Conservation (phyloP, 208 protist species). For the Leishmania amazonensis region DNA sequence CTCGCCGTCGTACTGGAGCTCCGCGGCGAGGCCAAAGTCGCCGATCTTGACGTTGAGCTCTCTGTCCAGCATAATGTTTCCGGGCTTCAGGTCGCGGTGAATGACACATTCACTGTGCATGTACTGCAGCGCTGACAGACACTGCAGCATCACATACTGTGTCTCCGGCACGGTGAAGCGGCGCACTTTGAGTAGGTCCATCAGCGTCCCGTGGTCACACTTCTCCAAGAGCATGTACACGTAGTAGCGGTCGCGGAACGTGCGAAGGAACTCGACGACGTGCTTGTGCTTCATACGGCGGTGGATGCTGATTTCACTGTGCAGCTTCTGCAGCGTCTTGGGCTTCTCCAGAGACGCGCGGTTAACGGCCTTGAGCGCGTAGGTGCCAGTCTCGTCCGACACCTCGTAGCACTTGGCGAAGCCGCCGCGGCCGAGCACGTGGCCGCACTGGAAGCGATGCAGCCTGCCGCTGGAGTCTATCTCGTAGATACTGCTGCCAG, state of each 20-base stretch:
- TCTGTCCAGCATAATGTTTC: slow-evolving; percentile 95
- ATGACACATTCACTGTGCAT: slow-evolving; percentile 96
- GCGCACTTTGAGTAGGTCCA: slow-evolving; percentile 95
- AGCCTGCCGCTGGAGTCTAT: slow-evolving; percentile 45
- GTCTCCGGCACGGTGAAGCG: slow-evolving; percentile 93
- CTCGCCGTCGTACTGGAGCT: slow-evolving; percentile 92
- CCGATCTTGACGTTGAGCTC: slow-evolving; percentile 93
- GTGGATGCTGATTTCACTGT: slow-evolving; percentile 98
- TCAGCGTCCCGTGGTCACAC: slow-evolving; percentile 96
- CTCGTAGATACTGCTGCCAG: slow-evolving; percentile 56
- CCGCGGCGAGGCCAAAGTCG: slow-evolving; percentile 95
- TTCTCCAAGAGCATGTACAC: slow-evolving; percentile 99
- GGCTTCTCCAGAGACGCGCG: slow-evolving; percentile 92
- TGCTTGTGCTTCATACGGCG: slow-evolving; percentile 94
- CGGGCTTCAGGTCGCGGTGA: slow-evolving; percentile 97
- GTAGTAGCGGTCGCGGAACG: slow-evolving; percentile 97
- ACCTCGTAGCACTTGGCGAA: slow-evolving; percentile 98
- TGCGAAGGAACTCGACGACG: slow-evolving; percentile 97
- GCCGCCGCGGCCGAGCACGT: slow-evolving; percentile 91
- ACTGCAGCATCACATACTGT: slow-evolving; percentile 94
- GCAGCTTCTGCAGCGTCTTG: slow-evolving; percentile 95
- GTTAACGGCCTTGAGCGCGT: slow-evolving; percentile 95
- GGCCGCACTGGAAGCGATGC: slow-evolving; percentile 57
- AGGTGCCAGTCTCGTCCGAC: slow-evolving; percentile 74
- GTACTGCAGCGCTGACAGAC: slow-evolving; percentile 93